Evolutionary conservation across 371 early-diverging fungal species (phyloP).

Genomic region (Mucor lusitanicus): DNA sequence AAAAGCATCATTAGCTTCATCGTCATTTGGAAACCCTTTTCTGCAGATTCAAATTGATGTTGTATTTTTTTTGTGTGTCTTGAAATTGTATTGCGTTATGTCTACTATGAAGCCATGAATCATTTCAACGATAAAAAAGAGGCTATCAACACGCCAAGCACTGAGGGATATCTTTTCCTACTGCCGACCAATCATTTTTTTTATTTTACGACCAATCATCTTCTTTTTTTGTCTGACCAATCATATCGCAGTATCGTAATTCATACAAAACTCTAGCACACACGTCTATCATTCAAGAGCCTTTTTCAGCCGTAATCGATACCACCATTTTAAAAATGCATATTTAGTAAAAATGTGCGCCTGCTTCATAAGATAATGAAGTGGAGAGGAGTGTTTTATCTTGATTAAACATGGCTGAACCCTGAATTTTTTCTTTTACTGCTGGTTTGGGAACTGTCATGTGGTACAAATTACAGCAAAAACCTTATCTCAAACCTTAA

Average conservation of each 20-base stretch:
- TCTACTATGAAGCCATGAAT: too few relatives aligned
- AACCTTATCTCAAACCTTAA: not conserved
- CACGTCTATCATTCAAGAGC: not conserved
- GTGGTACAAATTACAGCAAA: not conserved
- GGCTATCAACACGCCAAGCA: too few relatives aligned
- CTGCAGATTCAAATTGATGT: too few relatives aligned
- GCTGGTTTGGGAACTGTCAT: not conserved
- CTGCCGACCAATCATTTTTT: too few relatives aligned
- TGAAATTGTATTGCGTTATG: too few relatives aligned
- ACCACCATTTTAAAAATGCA: too few relatives aligned
- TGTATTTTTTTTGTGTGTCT: too few relatives aligned
- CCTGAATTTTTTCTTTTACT: not conserved
- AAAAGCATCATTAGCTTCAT: not conserved
- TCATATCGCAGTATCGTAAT: not conserved
- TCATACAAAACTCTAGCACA: not conserved
- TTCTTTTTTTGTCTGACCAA: not conserved
- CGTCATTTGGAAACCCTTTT: too few relatives aligned
- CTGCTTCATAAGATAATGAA: not conserved
- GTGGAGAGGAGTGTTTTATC: not conserved
- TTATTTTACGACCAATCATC: too few relatives aligned
- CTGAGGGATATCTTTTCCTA: too few relatives aligned
- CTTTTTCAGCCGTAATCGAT: not conserved
- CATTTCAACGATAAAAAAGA: too few relatives aligned
- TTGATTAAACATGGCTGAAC: not conserved
- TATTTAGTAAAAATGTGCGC: not conserved